These are phyloP conservation scores for Phtheirospermum japonicum DNA, from an alignment of 257 asterid species.

Conservation along the genomic window DNA sequence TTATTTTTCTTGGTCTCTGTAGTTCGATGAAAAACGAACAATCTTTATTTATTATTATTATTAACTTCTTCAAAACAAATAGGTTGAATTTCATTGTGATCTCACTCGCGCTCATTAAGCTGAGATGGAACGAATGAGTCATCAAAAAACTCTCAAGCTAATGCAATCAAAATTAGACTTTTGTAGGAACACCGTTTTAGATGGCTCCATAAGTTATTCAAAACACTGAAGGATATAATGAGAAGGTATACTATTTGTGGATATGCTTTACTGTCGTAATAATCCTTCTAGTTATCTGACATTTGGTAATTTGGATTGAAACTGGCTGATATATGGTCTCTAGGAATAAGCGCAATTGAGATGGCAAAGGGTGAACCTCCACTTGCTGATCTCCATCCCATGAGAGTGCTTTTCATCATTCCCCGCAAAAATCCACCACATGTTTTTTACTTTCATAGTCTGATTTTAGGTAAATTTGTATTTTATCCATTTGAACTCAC, in stretches of 20 bases:
- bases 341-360: constrained; percentile 95
- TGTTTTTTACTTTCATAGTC: constrained; percentile 41
- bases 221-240: constrained; percentile 96
- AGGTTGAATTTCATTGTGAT: constrained; percentile 22
- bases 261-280: not conserved
- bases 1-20: constrained; percentile 1
- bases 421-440: constrained; percentile 99
- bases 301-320: constrained; percentile 30
- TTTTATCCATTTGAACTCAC: constrained; percentile 24
- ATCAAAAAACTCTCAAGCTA: constrained; percentile 33
- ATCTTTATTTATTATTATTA: not conserved
- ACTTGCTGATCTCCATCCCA: constrained; percentile 97
- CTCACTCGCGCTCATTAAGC: constrained; percentile 24
- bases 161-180: constrained; percentile 80
- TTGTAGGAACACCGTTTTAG: constrained; percentile 99
- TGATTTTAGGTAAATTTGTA: constrained; percentile 19
- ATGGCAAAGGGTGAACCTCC: constrained; percentile 99
- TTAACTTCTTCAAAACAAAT: too few relatives aligned
- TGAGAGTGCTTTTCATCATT: constrained; percentile 98
- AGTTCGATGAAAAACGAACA: constrained; percentile 16
- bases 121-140: constrained; percentile 30
- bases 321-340: constrained; percentile 99
- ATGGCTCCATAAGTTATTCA: constrained; percentile 99
- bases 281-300: constrained; percentile 7
- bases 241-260: constrained; percentile 57